phyloP scores from a whole-genome alignment of 345 rosid genomes.

The Ailanthus altissimus region DNA sequence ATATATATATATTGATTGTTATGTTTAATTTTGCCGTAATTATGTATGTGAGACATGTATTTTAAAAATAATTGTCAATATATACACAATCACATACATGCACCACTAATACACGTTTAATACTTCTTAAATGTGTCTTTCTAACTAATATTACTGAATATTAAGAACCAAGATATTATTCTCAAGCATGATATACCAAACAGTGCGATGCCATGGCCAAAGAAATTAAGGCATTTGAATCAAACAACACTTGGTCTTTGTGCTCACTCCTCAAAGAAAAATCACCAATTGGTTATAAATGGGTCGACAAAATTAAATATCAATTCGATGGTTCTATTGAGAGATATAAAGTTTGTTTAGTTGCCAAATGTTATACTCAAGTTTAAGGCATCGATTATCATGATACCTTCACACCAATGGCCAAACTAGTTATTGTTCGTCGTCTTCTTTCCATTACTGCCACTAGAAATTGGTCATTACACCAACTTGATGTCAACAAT shows the following conservation, averaged over 20 bases:
- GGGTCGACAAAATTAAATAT: neutral
- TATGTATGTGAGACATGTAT: too few relatives aligned
- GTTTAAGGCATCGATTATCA: too few relatives aligned
- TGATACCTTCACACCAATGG: too few relatives aligned
- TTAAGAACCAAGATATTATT: neutral
- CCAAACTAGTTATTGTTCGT: neutral
- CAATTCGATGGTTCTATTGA: too few relatives aligned
- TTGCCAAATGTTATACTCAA: too few relatives aligned
- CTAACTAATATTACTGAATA: neutral
- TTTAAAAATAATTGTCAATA: too few relatives aligned
- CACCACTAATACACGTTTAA: too few relatives aligned
- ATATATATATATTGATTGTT: too few relatives aligned
- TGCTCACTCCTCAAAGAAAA: neutral
- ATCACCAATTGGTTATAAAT: neutral
- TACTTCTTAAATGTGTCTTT: too few relatives aligned
- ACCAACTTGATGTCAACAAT: neutral
- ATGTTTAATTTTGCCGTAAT: too few relatives aligned
- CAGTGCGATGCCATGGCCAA: neutral
- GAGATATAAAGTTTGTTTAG: too few relatives aligned
- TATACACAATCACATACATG: too few relatives aligned
- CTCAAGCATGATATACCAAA: neutral
- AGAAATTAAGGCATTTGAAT: neutral
- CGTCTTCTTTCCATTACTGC: neutral
- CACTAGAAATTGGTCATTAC: neutral
- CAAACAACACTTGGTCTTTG: neutral